A percentile compares a stretch with the other conserved stretches of the same genome.
Evolutionary conservation across 2,329 filamentous ascomycete genomes (phyloP).

Genomic region (Penicillium digitatum): DNA sequence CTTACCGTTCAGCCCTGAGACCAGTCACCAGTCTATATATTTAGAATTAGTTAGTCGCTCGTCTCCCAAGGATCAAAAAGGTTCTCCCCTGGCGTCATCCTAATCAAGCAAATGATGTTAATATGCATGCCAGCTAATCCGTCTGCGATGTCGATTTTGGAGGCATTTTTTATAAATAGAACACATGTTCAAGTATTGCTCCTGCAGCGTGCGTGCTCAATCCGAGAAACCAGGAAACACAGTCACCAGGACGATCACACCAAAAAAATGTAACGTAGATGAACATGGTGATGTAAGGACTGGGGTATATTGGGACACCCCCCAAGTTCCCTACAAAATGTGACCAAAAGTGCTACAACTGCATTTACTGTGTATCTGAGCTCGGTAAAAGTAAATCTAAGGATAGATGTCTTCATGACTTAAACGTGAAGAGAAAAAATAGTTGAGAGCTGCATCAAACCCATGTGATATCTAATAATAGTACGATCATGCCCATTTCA

Average conservation of each 20-base stretch:
- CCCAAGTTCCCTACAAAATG: neutral
- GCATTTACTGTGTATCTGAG: neutral
- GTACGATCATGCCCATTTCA: neutral
- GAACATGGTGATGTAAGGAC: neutral
- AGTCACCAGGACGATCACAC: neutral
- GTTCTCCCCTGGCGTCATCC: neutral
- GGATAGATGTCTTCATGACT: neutral
- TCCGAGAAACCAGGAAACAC: neutral
- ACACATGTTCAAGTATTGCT: neutral
- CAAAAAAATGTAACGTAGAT: neutral
- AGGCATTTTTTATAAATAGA: neutral
- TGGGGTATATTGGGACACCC: neutral
- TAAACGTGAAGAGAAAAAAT: neutral
- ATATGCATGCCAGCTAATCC: neutral
- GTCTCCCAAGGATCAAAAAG: neutral
- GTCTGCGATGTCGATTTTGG: neutral
- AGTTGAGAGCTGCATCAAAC: neutral
- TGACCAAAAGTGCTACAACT: neutral
- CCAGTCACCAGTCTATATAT: neutral
- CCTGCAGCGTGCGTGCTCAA: neutral
- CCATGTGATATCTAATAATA: constrained; percentile 1
- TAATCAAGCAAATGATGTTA: neutral
- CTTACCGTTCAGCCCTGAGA: no score
- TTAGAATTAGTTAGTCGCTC: neutral
- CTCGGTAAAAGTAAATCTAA: neutral